phyloP scores from a whole-genome alignment of 257 asterid species.

The Jasminum sambac region DNA sequence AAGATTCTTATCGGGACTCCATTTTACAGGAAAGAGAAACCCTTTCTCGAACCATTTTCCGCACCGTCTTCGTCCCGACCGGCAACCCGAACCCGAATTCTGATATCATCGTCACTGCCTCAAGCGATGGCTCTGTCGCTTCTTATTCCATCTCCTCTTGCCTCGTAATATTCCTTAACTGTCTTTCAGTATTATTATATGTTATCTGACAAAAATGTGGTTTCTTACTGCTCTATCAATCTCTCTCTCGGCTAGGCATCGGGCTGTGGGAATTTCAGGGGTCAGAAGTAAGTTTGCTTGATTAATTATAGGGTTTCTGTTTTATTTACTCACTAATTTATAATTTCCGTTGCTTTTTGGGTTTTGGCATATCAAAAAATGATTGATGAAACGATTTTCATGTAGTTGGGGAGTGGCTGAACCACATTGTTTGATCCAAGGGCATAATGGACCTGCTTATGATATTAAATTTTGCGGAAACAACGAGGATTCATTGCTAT shows the following conservation, averaged over 20 bases:
- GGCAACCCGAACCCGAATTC: slow-evolving; percentile 57
- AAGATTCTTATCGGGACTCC: slow-evolving; percentile 65
- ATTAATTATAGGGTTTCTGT: background rate
- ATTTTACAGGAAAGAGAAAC: slow-evolving; percentile 63
- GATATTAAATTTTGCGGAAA: slow-evolving; percentile 73
- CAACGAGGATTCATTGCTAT: slow-evolving; percentile 63
- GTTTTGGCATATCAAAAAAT: slow-evolving; percentile 4
- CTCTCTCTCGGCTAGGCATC: slow-evolving; percentile 40
- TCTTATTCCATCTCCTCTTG: slow-evolving; percentile 72
- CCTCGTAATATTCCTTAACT: slow-evolving; percentile 44
- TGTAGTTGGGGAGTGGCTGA: slow-evolving; percentile 70
- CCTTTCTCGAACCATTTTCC: slow-evolving; percentile 71
- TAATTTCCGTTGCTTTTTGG: background rate
- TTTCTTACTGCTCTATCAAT: slow-evolving; percentile 1
- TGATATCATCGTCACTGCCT: slow-evolving; percentile 66
- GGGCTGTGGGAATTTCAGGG: slow-evolving; percentile 53
- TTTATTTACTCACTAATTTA: slow-evolving; percentile 9
- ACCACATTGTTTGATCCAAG: slow-evolving; percentile 62
- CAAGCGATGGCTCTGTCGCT: slow-evolving; percentile 82
- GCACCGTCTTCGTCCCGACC: slow-evolving; percentile 71
- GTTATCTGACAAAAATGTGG: slow-evolving; percentile 1
- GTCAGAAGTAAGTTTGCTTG: slow-evolving; percentile 46
- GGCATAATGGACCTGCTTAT: slow-evolving; percentile 95
- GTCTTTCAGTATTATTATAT: background rate
- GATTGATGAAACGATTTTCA: slow-evolving; percentile 21